Evolutionary conservation across 2,329 filamentous ascomycete genomes (phyloP).

Genomic region (Neofusicoccum laricinum): DNA sequence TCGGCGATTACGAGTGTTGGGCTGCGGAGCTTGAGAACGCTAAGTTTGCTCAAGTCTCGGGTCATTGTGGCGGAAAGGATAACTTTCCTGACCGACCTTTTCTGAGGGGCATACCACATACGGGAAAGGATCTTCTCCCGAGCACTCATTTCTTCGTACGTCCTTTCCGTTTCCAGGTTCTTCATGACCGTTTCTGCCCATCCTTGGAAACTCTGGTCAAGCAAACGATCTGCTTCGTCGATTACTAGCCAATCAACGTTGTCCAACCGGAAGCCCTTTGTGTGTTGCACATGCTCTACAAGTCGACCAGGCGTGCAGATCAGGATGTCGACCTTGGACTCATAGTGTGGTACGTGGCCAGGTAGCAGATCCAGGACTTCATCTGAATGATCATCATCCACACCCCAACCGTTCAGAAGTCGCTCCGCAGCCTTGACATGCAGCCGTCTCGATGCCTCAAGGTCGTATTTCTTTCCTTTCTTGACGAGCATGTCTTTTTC

Average conservation of each 20-base stretch:
- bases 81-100: slow-evolving; percentile 66
- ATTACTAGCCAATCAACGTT: slow-evolving; percentile 84
- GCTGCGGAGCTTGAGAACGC: slow-evolving; percentile 66
- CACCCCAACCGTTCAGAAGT: slow-evolving; percentile 24
- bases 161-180: slow-evolving; percentile 54
- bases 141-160: slow-evolving; percentile 46
- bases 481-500: slow-evolving; percentile 64
- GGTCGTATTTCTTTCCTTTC: slow-evolving; percentile 60
- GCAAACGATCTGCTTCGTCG: slow-evolving; percentile 88
- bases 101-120: slow-evolving; percentile 37
- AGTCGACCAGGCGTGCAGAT: slow-evolving; percentile 89
- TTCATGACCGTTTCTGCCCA: slow-evolving; percentile 74
- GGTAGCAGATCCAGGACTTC: slow-evolving; percentile 46
- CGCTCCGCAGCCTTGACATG: slow-evolving; percentile 41
- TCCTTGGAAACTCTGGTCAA: slow-evolving; percentile 89
- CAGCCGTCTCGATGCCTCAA: slow-evolving; percentile 52
- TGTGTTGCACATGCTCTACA: slow-evolving; percentile 85
- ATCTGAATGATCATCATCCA: slow-evolving; percentile 17
- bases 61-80: slow-evolving; percentile 93
- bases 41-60: slow-evolving; percentile 75
- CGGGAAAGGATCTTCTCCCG: slow-evolving; percentile 53
- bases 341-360: slow-evolving; percentile 63
- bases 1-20: slow-evolving; percentile 77
- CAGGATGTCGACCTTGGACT: slow-evolving; percentile 78
- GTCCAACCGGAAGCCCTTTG: slow-evolving; percentile 74